These are phyloP conservation scores for Aspergillus sergii DNA, from an alignment of 2,329 filamentous ascomycete species.

Conservation along the genomic window DNA sequence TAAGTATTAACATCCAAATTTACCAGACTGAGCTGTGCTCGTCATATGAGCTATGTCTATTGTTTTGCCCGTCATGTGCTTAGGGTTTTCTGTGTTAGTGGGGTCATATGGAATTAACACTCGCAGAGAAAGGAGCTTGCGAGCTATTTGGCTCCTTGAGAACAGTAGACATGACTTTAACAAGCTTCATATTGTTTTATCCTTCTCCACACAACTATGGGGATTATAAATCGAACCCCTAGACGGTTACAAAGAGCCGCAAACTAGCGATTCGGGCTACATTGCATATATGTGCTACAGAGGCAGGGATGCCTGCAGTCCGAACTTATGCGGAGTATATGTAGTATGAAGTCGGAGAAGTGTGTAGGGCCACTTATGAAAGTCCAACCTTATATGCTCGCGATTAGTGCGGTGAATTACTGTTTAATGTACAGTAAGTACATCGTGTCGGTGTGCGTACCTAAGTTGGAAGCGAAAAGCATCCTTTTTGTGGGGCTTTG, in stretches of 20 bases:
- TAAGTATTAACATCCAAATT: neutral
- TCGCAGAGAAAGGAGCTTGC: neutral
- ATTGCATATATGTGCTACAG: neutral
- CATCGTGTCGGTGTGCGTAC: too few relatives aligned
- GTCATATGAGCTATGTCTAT: constrained; percentile 15
- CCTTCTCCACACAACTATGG: neutral
- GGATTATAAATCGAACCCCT: neutral
- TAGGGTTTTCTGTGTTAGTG: neutral
- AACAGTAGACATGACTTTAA: neutral
- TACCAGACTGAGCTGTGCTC: constrained; percentile 31
- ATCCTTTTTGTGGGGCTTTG: too few relatives aligned
- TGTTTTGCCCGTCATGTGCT: neutral
- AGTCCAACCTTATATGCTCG: neutral
- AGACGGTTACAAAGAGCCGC: neutral
- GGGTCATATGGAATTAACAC: neutral
- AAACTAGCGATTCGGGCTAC: neutral
- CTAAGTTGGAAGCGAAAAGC: too few relatives aligned
- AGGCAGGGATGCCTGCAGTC: neutral
- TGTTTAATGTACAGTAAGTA: neutral
- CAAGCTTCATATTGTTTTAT: neutral
- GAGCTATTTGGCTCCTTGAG: neutral
- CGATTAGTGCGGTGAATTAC: neutral
- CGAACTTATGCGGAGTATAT: neutral
- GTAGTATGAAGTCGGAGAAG: neutral
- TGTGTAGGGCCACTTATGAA: neutral